Conservation (phyloP, 495 filamentous ascomycete genomes). For the Hypoxylon subgilvum region DNA sequence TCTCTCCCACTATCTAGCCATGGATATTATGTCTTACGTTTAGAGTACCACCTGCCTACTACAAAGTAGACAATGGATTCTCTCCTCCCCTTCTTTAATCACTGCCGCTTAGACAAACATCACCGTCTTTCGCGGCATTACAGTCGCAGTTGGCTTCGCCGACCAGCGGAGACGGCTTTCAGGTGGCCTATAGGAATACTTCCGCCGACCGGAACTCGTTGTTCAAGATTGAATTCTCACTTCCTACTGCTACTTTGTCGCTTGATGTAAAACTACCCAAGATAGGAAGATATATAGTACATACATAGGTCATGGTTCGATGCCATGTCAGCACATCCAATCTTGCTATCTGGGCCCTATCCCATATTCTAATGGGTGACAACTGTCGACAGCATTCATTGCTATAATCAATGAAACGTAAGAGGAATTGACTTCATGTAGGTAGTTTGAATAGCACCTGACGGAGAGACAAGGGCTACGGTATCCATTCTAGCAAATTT, state of each 20-base stretch:
- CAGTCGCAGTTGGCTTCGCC: slow-evolving; percentile 4
- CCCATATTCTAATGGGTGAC: too few species aligned
- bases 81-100: not conserved
- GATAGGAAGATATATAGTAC: not conserved
- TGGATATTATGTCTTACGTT: slow-evolving; percentile 5
- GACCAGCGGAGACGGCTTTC: slow-evolving; percentile 11
- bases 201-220: slow-evolving; percentile 15
- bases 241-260: slow-evolving; percentile 1
- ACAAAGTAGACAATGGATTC: not conserved
- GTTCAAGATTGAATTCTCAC: slow-evolving; percentile 16
- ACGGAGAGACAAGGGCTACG: not conserved
- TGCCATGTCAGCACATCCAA: not conserved
- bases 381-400: not conserved
- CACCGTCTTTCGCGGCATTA: slow-evolving; percentile 9
- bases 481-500: not conserved
- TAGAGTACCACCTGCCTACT: slow-evolving; percentile 9
- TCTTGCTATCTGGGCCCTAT: too few species aligned
- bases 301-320: not conserved
- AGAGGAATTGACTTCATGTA: not conserved
- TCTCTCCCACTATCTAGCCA: too few species aligned
- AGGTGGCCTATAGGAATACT: slow-evolving; percentile 24
- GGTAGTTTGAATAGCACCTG: not conserved
- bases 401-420: not conserved
- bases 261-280: slow-evolving; percentile 1
- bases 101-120: not conserved